These are phyloP conservation scores for Glycine soja DNA, from an alignment of 306 rosid species.

Conservation along the genomic window DNA sequence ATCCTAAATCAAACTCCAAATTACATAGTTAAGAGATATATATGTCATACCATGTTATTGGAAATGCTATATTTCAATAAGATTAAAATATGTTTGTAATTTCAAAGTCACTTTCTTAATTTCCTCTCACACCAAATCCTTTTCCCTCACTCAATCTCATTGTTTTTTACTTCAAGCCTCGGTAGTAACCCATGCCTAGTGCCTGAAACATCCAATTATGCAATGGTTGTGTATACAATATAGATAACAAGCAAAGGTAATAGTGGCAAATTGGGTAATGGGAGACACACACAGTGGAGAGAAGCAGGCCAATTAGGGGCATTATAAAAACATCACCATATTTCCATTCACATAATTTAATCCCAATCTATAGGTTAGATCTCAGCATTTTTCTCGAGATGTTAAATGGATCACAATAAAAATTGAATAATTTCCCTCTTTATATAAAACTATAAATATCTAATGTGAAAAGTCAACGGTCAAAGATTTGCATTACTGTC, in stretches of 20 bases:
- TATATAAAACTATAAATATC: constrained; percentile 1
- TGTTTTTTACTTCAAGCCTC: constrained; percentile 32
- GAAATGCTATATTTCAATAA: not conserved
- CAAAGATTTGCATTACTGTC: constrained; percentile 78
- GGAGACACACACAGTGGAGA: constrained; percentile 57
- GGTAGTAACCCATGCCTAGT: constrained; percentile 35
- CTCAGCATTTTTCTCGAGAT: constrained; percentile 69
- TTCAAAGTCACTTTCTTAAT: constrained; percentile 20
- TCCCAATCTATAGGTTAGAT: constrained; percentile 44
- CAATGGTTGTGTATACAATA: constrained; percentile 45
- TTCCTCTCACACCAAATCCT: constrained; percentile 29
- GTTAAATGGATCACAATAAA: constrained; percentile 59
- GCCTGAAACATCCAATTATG: constrained; percentile 52
- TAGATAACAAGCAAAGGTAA: constrained; percentile 40
- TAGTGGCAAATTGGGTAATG: constrained; percentile 57
- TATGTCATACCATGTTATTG: not conserved
- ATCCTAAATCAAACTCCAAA: no score
- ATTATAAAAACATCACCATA: constrained; percentile 46
- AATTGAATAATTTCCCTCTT: not conserved
- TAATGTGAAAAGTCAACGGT: constrained; percentile 65
- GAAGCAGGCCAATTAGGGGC: constrained; percentile 46
- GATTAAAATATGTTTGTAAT: constrained; percentile 27
- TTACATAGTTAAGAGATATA: no score
- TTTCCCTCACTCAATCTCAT: constrained; percentile 49
- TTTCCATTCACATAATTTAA: constrained; percentile 28